Evolutionary conservation across 2,329 filamentous ascomycete genomes (phyloP), one percentile per base, ranked within the genome.

Genomic region (Pyrenophora tritici-repentis): DNA sequence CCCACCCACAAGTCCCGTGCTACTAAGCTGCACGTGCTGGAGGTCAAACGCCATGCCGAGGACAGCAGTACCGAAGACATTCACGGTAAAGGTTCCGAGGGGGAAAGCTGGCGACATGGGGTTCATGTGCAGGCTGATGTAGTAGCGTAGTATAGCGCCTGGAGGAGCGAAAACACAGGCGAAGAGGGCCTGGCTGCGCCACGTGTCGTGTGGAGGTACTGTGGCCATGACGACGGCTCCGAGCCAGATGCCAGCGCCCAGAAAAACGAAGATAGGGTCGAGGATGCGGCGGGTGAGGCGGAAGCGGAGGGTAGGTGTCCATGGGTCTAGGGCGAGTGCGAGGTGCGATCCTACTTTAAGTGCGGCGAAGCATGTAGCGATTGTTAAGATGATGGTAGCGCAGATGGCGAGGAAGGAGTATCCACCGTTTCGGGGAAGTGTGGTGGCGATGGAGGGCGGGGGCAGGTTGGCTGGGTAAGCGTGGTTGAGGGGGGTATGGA

Each of bases 341-440:
- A 93, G 69, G 63, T 97, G 92, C 0, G 86, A 85, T 14, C 93
- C 93, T 13, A 87, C 65, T 42, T 86, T 81, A 3, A 96, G 78
- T 0, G 83, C 90, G 0, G 83, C 79, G 3, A 94, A 74, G 8
- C 86, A 91, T 14, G 95, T 78, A 0, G 84, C 80, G 10, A 93
- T 71, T 0, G 90, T 95, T 6, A 83, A 78, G 42, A 95, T 77
- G n/a, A 90, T 76, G 33, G 96, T 84, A 13, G 87, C 89, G 1
- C 92, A 66, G 31, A 94, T 74, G 0, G 93, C 90, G 81, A 93
- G 85, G 75, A 97, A 87, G 3, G 88, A 91, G 73, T 93, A 89
- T 1, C 91, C 92, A 7, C 83, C 85, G 61, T 87, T 86, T 3
- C 91, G 81, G 2, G 76, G 67, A 1, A 77, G 71, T 4, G 68